phyloP scores from a whole-genome alignment of 306 rosid genomes.

The Cicer cuneatum region DNA sequence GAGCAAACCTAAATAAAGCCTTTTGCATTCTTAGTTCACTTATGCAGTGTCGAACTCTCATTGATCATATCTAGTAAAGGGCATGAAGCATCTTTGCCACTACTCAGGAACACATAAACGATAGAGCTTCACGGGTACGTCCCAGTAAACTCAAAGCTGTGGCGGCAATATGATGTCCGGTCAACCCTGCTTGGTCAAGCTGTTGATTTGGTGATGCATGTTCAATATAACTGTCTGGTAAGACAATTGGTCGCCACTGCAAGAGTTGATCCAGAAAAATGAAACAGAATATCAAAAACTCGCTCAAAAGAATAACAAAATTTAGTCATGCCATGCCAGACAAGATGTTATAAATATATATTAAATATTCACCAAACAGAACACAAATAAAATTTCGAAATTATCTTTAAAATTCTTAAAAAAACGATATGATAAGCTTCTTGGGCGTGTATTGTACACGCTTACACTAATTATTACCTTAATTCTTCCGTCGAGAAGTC shows the following conservation, averaged over 20 bases:
- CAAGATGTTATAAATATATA: not conserved
- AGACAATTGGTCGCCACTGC: conserved; percentile 89
- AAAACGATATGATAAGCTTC: not conserved
- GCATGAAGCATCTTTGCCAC: not conserved
- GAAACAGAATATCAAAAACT: conserved; percentile 33
- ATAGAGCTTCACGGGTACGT: conserved; percentile 90
- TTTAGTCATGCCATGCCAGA: not conserved
- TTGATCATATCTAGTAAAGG: not conserved
- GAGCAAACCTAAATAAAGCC: conserved; percentile 31
- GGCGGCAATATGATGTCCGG: conserved; percentile 91
- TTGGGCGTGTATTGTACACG: not conserved
- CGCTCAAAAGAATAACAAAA: conserved; percentile 9
- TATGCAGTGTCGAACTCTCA: conserved; percentile 13
- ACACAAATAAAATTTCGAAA: not conserved
- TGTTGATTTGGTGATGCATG: conserved; percentile 85
- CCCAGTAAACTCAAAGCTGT: conserved; percentile 83
- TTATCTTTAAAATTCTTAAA: not conserved
- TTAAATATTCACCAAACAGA: not conserved
- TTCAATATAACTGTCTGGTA: conserved; percentile 88
- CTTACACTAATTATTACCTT: conserved; percentile 60
- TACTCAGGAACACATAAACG: conserved; percentile 61
- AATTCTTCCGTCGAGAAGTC: conserved; percentile 76
- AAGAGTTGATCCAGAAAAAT: conserved; percentile 32
- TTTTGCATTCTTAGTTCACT: conserved; percentile 30
- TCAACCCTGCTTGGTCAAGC: conserved; percentile 78